Evolutionary conservation across 2,329 filamentous ascomycete genomes (phyloP), one percentile per base, ranked within the genome.

Genomic region (Exophiala phaeomuriformis): DNA sequence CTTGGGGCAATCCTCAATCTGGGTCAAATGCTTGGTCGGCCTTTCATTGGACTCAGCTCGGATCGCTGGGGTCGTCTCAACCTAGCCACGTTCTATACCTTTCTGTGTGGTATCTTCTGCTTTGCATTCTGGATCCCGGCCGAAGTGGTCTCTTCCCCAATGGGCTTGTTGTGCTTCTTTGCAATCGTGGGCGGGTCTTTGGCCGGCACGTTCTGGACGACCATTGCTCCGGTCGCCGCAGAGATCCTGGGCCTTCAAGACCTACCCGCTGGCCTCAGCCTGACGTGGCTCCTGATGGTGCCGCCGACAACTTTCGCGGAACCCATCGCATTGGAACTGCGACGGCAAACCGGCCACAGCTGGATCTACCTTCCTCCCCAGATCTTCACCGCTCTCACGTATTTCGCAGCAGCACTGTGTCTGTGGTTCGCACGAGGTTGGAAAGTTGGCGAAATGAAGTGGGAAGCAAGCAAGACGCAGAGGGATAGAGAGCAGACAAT

Each of bases 1-100:
- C 73, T 84, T n/a, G 77, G 77, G 3, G 83, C 83, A 0, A 62
- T 85, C 6, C 68, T 86, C 48, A 86, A 84, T 59, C 67, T 85
- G 0, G 82, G 83, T 0, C 79, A 84, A 60, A 80, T 74, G 29
- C 58, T 75, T 9, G 72, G 72, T 0, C 71, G 83, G 3, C 82
- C 82, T 1, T 72, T 79, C 0, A 77, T 85, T 4, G 83, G 83
- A 0, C 80, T 82, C 64, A 79, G 80, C 61, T 80, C 76, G 57
- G 83, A 86, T 62, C 69, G 68, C 0, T 71, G 81, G 32, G 82
- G 83, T 1, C 72, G 82, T 1, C 75, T 86, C 59, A 85, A 85
- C 57, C 80, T 84, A 68, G 80, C 82, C 1, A 70, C 70, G 1
- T 63, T 74, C 5, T 75, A 79, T 67, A 80, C 79, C 0, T 73